Percentiles rank a stretch among this genome's conserved stretches.
These are phyloP conservation scores for Penicillium pulvis DNA, from an alignment of 495 filamentous ascomycete genomes.

Conservation along the genomic window DNA sequence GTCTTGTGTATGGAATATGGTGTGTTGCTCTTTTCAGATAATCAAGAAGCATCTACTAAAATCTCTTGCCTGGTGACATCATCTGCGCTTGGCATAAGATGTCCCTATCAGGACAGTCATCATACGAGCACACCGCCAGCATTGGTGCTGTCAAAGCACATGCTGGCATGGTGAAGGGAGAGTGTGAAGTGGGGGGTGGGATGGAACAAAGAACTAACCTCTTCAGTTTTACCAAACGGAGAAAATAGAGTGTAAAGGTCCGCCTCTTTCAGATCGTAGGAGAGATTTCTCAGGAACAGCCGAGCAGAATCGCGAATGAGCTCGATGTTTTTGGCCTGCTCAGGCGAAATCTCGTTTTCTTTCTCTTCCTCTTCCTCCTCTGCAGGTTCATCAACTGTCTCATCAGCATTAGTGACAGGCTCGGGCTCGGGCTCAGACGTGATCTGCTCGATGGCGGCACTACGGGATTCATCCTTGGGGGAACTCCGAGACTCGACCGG, in stretches of 20 bases:
- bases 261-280: conserved; percentile 76
- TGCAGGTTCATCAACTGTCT: conserved; percentile 19
- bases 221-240: conserved; percentile 72
- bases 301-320: conserved; percentile 56
- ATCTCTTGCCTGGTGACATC: conserved; percentile 67
- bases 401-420: conserved; percentile 25
- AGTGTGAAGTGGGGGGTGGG: conserved; percentile 11
- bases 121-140: conserved; percentile 54
- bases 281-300: conserved; percentile 86
- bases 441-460: conserved; percentile 23
- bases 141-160: conserved; percentile 6
- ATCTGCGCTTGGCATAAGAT: conserved; percentile 78
- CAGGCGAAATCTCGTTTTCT: conserved; percentile 22
- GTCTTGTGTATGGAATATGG: conserved; percentile 37
- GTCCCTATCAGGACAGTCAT: conserved; percentile 99
- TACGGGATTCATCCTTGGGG: conserved; percentile 28
- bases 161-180: conserved; percentile 12
- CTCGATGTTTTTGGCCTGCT: conserved; percentile 42
- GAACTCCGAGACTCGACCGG: conserved; percentile 15
- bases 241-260: conserved; percentile 73
- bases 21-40: conserved; percentile 50
- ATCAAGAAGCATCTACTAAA: conserved; percentile 78
- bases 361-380: conserved; percentile 13
- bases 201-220: conserved; percentile 63
- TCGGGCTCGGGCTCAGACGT: conserved; percentile 16